Base-by-base conservation (phyloP, 257 asterid genomes). In the Parsonsia alboflavescens region DNA sequence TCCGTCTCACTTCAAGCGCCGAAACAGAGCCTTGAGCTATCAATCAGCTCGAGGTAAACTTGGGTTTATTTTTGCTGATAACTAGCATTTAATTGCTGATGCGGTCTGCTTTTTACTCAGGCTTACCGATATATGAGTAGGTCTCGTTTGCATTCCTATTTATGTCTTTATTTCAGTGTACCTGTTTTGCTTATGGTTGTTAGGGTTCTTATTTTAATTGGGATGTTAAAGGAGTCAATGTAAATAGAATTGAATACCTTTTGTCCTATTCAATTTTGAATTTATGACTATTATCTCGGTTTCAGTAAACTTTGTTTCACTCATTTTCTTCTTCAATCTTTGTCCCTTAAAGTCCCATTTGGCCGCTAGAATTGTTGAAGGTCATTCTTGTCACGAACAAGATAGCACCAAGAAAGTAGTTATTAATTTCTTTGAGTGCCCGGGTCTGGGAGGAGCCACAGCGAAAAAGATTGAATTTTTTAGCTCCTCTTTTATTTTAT, bases 31-130 rank as follows among this genome's bases (percentile, higher is more conserved):
- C 16, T 36, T 19, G 70, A 39, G 50, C 70, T 39, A 19, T n/a
- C 50, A 19, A 17, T 65, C n/a, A 65, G 70, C 24, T 65, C 24
- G 70, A 65, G 70, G 70, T 65, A 21, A 65, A 65, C 28, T 65
- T 65, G 50, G 39, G 30, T 17, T 9, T 19, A 36, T 21, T 65
- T 39, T 36, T 33, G 49, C 24, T 65, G 45, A 49, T n/a, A 41
- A 19, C 70, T 3, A 39, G 49, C 41, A 10, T 65, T 65, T 49
- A 19, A 65, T 39, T 65, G 39, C 49, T 65, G 50, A 19, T 65
- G 39, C 22, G 49, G 24, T 39, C 8, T 17, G 50, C 50, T 39
- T 65, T n/a, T 3, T 45, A 7, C 22, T 39, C 16, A 8, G 66
- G 70, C 10, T 65, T 65, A 39, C n/a, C 70, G 6, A 52, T 52